Percentiles rank a stretch among this genome's conserved stretches.
These are phyloP conservation scores for Kitagawia praeruptora DNA, from an alignment of 129 eudicot genomes.

Conservation along the genomic window DNA sequence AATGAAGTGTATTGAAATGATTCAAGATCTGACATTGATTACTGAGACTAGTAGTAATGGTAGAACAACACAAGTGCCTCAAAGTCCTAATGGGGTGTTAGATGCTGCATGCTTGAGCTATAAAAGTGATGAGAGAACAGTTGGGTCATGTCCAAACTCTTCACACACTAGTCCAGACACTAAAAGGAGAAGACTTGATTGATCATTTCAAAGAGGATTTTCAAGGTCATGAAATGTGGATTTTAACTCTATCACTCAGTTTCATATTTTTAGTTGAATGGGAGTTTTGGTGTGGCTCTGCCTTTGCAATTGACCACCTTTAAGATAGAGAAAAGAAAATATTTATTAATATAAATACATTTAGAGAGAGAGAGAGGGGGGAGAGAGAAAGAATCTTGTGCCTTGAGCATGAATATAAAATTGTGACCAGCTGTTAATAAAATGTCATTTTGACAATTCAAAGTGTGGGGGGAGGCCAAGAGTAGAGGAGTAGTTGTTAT, in stretches of 20 bases:
- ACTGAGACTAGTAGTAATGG: conserved; percentile 13
- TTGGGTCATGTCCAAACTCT: conserved; percentile 46
- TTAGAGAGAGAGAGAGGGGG: conserved; percentile 5
- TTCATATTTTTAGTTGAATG: conserved; percentile 15
- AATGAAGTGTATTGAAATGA: conserved; percentile 44
- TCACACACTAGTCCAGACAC: conserved; percentile 29
- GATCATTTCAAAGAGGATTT: background rate
- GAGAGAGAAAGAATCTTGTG: conserved; percentile 17
- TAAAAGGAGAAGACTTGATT: conserved; percentile 34
- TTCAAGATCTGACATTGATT: conserved; percentile 30
- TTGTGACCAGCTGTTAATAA: conserved; percentile 28
- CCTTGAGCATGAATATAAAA: conserved; percentile 22
- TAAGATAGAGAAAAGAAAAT: background rate
- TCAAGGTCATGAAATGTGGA: conserved; percentile 19
- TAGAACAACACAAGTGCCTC: conserved; percentile 15
- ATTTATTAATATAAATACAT: background rate
- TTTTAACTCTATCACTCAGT: conserved; percentile 3
- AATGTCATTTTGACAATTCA: conserved; percentile 12
- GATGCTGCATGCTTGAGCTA: conserved; percentile 50
- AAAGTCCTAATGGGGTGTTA: conserved; percentile 62
- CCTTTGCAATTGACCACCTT: background rate
- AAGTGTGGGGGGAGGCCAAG: conserved; percentile 7
- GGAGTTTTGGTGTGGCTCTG: conserved; percentile 22
- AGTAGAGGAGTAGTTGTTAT: background rate
- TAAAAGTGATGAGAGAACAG: conserved; percentile 38